Base-by-base conservation (phyloP, 2,329 filamentous ascomycete species). In the Stachybotrys chlorohalonatus region DNA sequence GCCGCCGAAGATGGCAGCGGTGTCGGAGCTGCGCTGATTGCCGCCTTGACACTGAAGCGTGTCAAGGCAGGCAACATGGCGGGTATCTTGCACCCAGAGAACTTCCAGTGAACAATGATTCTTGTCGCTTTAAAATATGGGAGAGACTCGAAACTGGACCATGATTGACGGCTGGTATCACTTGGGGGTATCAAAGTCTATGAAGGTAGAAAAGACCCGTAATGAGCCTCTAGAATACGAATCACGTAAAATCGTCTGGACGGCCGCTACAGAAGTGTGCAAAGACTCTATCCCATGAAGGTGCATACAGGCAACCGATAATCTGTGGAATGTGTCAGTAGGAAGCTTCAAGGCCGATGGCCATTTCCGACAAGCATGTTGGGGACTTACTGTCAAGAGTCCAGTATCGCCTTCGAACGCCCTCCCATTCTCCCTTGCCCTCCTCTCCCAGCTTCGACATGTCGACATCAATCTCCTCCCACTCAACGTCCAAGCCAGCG, bases 21-120 rank as follows among this genome's bases (percentile, higher is more conserved):
- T 81, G 94, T 97, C n/a, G 93, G 93, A 62, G 94, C 93, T 49
- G 94, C 94, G 5, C 75, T 99, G 57, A 97, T 99, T 76, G 94
- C 94, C 7, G 84, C 84, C 11, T 67, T 87, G 67, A 87, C 84
- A 13, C 70, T 86, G 59, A 82, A 86, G 78, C 73, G 84, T 53
- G 81, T 85, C 58, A 75, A 82, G 66, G 75, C 78, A 52, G 84
- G 84, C 53, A 86, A 85, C 64, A 58, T 84, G 68, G 77, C 81
- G 13, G 84, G 84, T 65, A 83, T 87, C 58, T 69, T 85, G 64
- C 81, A 85, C 66, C 82, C 80, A 1, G 83, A 86, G 69, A 83
- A 85, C 67, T 86, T 81, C 60, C 24, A 24, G 24, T 24, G 65
- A 68, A 59, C 71, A 65, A 59, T 49, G 51, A 16, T 16, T 42